Base-by-base conservation (phyloP, 169 alveolate species). In the Plasmodium gonderi region DNA sequence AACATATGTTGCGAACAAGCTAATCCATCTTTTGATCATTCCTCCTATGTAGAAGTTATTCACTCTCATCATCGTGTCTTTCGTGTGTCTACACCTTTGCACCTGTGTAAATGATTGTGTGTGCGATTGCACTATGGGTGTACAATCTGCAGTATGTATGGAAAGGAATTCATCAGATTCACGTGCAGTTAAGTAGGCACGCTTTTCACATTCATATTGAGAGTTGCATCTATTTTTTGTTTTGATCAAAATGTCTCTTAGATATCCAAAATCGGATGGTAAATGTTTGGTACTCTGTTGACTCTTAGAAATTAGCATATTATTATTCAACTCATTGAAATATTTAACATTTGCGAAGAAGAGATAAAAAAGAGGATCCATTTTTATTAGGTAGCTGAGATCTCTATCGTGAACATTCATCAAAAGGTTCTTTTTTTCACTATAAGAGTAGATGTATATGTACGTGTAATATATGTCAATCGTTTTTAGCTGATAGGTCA, bases 281-380 rank as follows among this genome's bases (percentile, higher is more conserved):
- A 3, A 0, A 44, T 29, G 14, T 23, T 29, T 33, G 31, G 33
- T 17, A 1, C 74, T 47, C 72, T 36, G 31, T 0, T 23, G 77
- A 40, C 49, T 12, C 6, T 23, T 44, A 12, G 11, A 54, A 17
- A 54, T 47, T 11, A 75, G 14, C 14, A 87, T 17, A n/a, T 20
- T 38, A 4, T 44, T 74, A 38, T 51, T 87, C 20, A 51, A 33
- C 42, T 87, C 79, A 51, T 87, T 87, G 29, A 87, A 87, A 54
- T 75, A 75, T 60, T 67, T 40, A 26, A 76, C 60, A 54, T 87
- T 87, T 8, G 20, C 31, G 29, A 36, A 74, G 33, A 74, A 87
- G n/a, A 87, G 33, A 76, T 75, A 87, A 87, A 87, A 87, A 7
- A 87, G 47, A n/a, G 89, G 89, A 75, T 87, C 93, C 65, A 87